Percentiles rank a stretch among this genome's conserved stretches.
These are phyloP conservation scores for Tolypocladium inflatum DNA, from an alignment of 2,329 filamentous ascomycete species.

Conservation along the genomic window DNA sequence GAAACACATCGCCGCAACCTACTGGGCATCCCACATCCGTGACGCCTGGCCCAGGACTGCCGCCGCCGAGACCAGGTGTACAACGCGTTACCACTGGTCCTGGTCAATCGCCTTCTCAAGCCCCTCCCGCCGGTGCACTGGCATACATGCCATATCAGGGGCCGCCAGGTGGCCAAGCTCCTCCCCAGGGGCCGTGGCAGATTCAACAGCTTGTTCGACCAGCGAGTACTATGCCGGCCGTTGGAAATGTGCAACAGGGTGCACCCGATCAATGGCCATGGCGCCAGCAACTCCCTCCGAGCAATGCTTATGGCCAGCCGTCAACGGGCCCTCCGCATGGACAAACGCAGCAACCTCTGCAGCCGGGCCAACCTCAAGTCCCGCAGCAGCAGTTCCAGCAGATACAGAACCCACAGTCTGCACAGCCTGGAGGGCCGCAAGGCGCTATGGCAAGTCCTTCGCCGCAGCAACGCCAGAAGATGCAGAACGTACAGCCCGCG, in stretches of 20 bases:
- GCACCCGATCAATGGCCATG: neutral
- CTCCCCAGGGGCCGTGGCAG: neutral
- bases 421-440: neutral
- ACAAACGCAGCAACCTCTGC: neutral
- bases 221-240: conserved; percentile 5
- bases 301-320: neutral
- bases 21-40: neutral
- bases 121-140: neutral
- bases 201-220: conserved; percentile 4
- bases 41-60: neutral
- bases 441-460: too few relatives aligned
- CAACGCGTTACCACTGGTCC: neutral
- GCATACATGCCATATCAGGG: neutral
- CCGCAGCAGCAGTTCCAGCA: neutral
- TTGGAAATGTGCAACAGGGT: neutral
- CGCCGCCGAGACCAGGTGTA: neutral
- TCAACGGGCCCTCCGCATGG: neutral
- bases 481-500: neutral
- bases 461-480: neutral
- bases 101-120: neutral
- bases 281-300: neutral
- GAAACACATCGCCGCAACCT: neutral
- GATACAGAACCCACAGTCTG: neutral
- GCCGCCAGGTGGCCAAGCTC: neutral
- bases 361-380: neutral